Base-by-base conservation (phyloP, 345 rosid genomes). In the Camelina laxa region DNA sequence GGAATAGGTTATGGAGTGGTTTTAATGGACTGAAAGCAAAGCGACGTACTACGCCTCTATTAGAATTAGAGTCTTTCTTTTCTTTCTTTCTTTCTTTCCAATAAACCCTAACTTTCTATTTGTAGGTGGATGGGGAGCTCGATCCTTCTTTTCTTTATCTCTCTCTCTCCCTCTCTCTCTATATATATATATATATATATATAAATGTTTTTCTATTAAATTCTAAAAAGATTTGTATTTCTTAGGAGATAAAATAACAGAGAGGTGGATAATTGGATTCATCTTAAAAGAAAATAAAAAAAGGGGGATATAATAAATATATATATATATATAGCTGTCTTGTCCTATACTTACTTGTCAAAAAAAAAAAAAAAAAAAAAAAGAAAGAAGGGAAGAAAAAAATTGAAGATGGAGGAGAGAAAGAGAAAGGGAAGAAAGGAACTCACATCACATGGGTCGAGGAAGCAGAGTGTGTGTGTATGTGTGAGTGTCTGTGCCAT, bases 41-140 rank as follows among this genome's bases (percentile, higher is more conserved):
- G 64, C 64, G 19, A 60, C 73, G 76, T 72, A 65, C 77, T 35
- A 49, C 68, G 2, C 77, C 77, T 78, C 65, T 78, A 49, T 72
- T 78, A 66, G 54, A 73, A 50, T 45, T 5, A 64, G 47, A 80
- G 74, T 63, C 36, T 39, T 12, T 39, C 36, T n/a, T n/a, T n/a
- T n/a, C n/a, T n/a, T 53, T 57, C 20, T 60, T 31, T 33, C 33
- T 36, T 67, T 67, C 21, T 16, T 54, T 66, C 22, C 14, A 1
- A 39, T 38, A 80, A 84, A 75, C 84, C 83, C 88, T 65, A 78
- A 78, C 60, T 80, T 65, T 80, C 76, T 72, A 80, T 77, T 77
- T 77, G 73, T 19, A 15, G 69, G 68, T 30, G 55, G n/a, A 65
- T 31, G 65, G n/a, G 69, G 62, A 60, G 55, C 20, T 74, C 51